Percentiles rank a stretch among this genome's conserved stretches.
phyloP scores from a whole-genome alignment of 2,329 filamentous ascomycete species.

The Penicillium freii region DNA sequence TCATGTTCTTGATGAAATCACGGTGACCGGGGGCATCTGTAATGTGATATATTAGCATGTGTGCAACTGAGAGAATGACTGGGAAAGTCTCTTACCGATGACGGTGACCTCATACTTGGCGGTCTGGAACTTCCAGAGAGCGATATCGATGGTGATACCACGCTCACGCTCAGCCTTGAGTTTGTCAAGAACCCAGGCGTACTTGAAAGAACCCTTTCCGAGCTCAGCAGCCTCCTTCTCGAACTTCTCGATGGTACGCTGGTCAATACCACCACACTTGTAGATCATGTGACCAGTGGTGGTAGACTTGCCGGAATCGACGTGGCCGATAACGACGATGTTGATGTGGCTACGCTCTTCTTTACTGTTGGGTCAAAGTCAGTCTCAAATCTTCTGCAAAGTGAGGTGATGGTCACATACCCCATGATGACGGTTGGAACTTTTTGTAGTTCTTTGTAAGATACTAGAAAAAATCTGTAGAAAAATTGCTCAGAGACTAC shows the following conservation, averaged over 20 bases:
- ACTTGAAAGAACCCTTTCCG: constrained; percentile 99
- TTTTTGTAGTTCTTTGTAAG: constrained; percentile 50
- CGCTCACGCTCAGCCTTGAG: constrained; percentile 99
- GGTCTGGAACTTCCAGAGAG: constrained; percentile 99
- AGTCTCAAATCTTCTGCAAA: background rate
- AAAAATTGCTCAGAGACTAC: constrained; percentile 51
- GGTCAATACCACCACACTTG: constrained; percentile 99
- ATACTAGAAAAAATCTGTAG: constrained; percentile 44
- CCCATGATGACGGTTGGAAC: constrained; percentile 58
- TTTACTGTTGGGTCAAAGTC: constrained; percentile 61
- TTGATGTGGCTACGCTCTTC: constrained; percentile 94
- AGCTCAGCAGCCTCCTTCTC: constrained; percentile 99
- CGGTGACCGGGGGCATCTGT: constrained; percentile 95
- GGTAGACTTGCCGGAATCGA: constrained; percentile 99
- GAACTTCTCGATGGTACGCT: constrained; percentile 99
- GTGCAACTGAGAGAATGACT: background rate
- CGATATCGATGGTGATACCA: constrained; percentile 99
- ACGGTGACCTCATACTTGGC: constrained; percentile 97
- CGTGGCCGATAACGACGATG: constrained; percentile 99
- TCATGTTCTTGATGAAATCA: constrained; percentile 99
- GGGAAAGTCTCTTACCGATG: constrained; percentile 67
- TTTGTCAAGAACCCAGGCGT: constrained; percentile 99
- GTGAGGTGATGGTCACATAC: constrained; percentile 44
- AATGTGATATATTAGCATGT: constrained; percentile 14
- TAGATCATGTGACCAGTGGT: constrained; percentile 98